Conservation (phyloP, 345 rosid species). For the Pistacia atlantica region DNA sequence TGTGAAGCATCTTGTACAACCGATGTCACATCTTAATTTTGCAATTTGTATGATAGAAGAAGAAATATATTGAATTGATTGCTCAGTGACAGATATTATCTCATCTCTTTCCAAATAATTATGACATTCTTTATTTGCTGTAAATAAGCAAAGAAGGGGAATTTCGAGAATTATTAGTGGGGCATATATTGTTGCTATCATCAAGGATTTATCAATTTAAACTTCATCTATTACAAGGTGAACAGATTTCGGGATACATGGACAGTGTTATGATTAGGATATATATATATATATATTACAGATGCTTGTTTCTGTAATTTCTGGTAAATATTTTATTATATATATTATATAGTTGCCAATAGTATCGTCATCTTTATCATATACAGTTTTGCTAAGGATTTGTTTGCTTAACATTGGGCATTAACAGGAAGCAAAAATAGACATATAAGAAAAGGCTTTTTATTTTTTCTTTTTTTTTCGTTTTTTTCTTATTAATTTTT, state of each 20-base stretch:
- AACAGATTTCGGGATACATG: background rate
- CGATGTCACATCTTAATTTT: slow-evolving; percentile 9
- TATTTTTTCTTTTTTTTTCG: too few relatives aligned
- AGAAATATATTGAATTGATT: background rate
- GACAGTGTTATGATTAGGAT: slow-evolving; percentile 1
- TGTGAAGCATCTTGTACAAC: background rate
- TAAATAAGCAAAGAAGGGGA: background rate
- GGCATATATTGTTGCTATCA: background rate
- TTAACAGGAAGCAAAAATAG: background rate
- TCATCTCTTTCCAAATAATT: background rate
- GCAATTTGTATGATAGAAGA: slow-evolving; percentile 10
- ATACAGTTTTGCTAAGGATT: too few relatives aligned
- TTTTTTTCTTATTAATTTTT: too few relatives aligned
- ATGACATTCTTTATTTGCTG: background rate
- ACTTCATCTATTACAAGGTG: background rate
- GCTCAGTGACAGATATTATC: background rate
- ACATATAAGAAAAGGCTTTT: background rate
- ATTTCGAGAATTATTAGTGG: background rate
- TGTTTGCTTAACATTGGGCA: background rate
- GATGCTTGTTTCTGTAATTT: background rate
- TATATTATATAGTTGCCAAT: background rate
- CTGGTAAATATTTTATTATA: too few relatives aligned
- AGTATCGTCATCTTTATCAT: background rate
- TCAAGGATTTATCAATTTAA: slow-evolving; percentile 5
- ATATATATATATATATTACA: too few relatives aligned